phyloP scores from a whole-genome alignment of 202 grass and related monocot genomes.

The Digitaria exilis region DNA sequence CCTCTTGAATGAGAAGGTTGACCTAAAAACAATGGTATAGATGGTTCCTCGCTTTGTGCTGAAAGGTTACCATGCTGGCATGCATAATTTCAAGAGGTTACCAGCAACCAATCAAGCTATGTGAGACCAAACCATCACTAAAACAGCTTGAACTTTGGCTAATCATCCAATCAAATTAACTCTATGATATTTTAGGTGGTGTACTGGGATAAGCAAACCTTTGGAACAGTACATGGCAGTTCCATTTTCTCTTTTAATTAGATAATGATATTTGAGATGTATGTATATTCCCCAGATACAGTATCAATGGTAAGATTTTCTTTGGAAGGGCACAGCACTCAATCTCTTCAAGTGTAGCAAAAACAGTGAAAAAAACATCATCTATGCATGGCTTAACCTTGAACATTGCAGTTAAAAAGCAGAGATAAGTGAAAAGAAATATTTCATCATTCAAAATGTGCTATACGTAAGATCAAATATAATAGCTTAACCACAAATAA shows the following conservation, averaged over 20 bases:
- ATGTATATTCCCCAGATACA: neutral
- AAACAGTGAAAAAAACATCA: neutral
- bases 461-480: constrained; percentile 8
- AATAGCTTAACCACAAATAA: constrained; percentile 18
- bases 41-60: neutral
- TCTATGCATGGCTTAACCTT: neutral
- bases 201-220: neutral
- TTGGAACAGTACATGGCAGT: constrained; percentile 4
- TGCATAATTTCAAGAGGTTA: neutral
- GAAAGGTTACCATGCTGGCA: neutral
- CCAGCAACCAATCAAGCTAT: neutral
- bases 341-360: constrained; percentile 20
- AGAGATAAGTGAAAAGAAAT: neutral
- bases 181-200: constrained; percentile 1
- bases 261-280: neutral
- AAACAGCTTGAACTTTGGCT: neutral
- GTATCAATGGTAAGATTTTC: neutral
- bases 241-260: neutral
- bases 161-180: neutral
- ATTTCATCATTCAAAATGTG: neutral
- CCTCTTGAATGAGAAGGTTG: neutral
- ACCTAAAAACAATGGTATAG: neutral
- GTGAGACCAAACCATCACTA: neutral
- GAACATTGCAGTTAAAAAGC: neutral
- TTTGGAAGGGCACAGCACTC: neutral